Evolutionary conservation across 441 rosid genomes (phyloP).

Genomic region (Syzygium malaccense): DNA sequence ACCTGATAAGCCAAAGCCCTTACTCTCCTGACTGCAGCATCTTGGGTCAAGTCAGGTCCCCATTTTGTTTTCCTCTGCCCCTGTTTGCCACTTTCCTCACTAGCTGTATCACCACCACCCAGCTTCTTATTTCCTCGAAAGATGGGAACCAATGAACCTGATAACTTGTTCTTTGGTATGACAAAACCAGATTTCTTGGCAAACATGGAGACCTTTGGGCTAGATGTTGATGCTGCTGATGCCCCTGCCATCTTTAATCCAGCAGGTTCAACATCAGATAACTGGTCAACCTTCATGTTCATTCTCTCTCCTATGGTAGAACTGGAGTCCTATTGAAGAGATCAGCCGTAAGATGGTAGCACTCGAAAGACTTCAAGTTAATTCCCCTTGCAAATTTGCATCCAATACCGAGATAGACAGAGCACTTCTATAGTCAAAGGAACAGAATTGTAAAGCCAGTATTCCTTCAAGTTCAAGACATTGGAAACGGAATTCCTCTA

Average conservation of each 20-base stretch:
- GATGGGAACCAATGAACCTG: slow-evolving; percentile 76
- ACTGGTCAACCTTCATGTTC: background rate
- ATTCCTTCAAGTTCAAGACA: background rate
- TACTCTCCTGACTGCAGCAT: slow-evolving; percentile 48
- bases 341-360: background rate
- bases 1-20: slow-evolving; percentile 88
- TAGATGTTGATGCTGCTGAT: background rate
- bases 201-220: slow-evolving; percentile 6
- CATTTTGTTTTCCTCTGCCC: slow-evolving; percentile 75
- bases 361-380: background rate
- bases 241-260: slow-evolving; percentile 6
- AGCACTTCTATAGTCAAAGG: background rate
- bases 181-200: slow-evolving; percentile 22
- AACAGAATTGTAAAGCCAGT: background rate
- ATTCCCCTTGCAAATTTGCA: background rate
- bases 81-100: slow-evolving; percentile 31
- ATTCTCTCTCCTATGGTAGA: background rate
- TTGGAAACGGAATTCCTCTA: background rate
- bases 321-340: background rate
- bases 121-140: slow-evolving; percentile 46
- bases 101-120: slow-evolving; percentile 26
- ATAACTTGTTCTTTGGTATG: slow-evolving; percentile 84
- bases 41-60: slow-evolving; percentile 72
- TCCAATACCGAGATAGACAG: background rate
- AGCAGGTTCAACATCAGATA: background rate